Base-by-base conservation (phyloP, 2,329 filamentous ascomycete genomes). In the Apiospora aurea region DNA sequence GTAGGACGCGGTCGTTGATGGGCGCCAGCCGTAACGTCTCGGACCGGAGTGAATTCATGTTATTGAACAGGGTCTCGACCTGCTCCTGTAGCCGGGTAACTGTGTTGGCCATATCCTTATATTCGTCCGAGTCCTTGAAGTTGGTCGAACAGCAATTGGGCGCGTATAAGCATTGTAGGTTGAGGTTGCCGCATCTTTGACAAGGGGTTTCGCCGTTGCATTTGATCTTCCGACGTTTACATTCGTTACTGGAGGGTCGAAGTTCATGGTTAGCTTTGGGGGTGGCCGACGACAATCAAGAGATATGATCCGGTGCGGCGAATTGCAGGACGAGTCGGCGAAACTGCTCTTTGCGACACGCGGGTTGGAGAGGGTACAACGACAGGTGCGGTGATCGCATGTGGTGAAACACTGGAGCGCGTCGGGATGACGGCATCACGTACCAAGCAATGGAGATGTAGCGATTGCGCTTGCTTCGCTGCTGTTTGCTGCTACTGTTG, bases 71-170 rank as follows among this genome's bases (percentile, higher is more conserved):
- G 74, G 88, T 88, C 73, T 94, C 91, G 78, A 98, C 93, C 82
- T 97, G 94, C 71, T 96, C 92, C 81, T 98, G 95, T 34, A 98
- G 87, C 11, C 88, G 87, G 14, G 85, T 84, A 72, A 98, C 90
- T 75, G 96, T 93, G 46, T 88, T 86, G 71, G 90, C 89, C 91
- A 98, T 94, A 49, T 91, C 88, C 78, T 91, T 93, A 85, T 95
- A 98, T 80, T 98, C 95, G 13, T 97, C 94, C 67, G 94, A 95
- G 78, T 98, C 95, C 81, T 96, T 96, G 87, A 97, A 95, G 81
- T 90, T 94, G 84, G 90, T 95, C 74, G 89, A 84, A 79, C 89
- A 91, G 80, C 90, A 91, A 77, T 91, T 91, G 18, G 90, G 87
- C 7, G 90, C 86, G 82, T 93, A 93, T 64, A 91, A 83, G 77